Evolutionary conservation across 2,329 filamentous ascomycete species (phyloP), one percentile per base, ranked within the genome.

Genomic region (Sarocladiaceae sp.): DNA sequence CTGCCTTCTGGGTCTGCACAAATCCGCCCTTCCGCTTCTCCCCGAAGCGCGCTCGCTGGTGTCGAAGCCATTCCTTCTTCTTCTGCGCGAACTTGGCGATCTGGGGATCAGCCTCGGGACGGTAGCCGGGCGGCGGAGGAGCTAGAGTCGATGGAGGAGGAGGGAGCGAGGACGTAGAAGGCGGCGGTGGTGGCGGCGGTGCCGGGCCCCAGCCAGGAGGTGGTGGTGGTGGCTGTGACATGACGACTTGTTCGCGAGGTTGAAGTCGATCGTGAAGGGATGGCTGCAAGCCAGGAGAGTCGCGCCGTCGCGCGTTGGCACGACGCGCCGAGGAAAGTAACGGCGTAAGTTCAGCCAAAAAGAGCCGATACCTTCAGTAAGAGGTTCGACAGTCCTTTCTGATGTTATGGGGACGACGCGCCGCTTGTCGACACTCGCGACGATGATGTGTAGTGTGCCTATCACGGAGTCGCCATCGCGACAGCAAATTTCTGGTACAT

Each of bases 1-100:
- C 93, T 9, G 89, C 89, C 74, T 98, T 98, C 60, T 97, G 91
- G 6, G 90, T 95, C 68, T 98, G 91, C 1, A 98, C 88, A 51
- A 96, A 97, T 0, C 94, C 93, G 18, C 85, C 88, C 67, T 95
- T 95, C 49, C 93, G 79, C 78, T 96, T 97, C 76, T 98, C 94
- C 43, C 89, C 89, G 52, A 97, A 98, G 44, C 93, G 82, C 63
- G 89, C 93, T 55, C 89, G 82, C 69, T 95, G 93, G 53, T 78
- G 80, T 50, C 90, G 85, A 57, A 97, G 74, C 94, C 94, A 98
- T 82, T 96, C 90, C 64, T 89, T 95, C 77, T 97, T 98, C 77
- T 97, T 98, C 67, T 96, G 88, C 47, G 90, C 88, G 59, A 96
- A 95, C 70, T 98, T 98, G 43, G 89, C 89, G 58, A 88, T 76